Base-by-base conservation (phyloP, 2,329 filamentous ascomycete genomes). In the Monilinia laxa region DNA sequence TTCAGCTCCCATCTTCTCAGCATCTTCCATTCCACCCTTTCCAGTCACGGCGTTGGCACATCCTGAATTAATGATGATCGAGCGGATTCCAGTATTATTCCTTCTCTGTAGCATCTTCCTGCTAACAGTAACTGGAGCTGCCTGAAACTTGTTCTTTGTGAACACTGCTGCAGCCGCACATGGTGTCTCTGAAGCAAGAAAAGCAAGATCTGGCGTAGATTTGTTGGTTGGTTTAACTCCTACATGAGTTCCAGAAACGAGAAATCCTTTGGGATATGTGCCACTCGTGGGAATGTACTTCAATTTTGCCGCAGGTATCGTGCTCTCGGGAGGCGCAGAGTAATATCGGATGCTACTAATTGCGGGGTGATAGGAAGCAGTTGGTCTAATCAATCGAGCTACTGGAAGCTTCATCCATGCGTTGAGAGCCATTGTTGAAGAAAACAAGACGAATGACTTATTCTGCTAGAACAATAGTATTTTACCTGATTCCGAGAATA, bases 11-110 rank as follows among this genome's bases (percentile, higher is more conserved):
- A 99, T 99, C 67, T 84, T 85, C 67, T 85, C 84, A 12, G 95
- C 95, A 82, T 99, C 93, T 75, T 97, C 90, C 64, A 96, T 82
- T 1, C 95, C 95, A 55, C 92, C 90, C 77, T 89, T 90, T 60
- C 95, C 95, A 5, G 95, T 99, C 47, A 99, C 95, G 14, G 95
- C 95, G 80, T 99, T 99, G 68, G 95, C 95, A 75, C 94, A 97
- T 67, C 95, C 95, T 16, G 93, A 96, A 79, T 99, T 99, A 79
- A 97, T 88, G 65, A 99, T 85, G 35, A 99, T 88, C 64, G 90
- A 90, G 68, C 89, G 85, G 66, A 98, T 84, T 1, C 90, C 91
- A 16, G 84, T 78, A 67, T 92, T 90, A 58, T 83, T 81, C 72
- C 87, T 86, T 71, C 82, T 82, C 76, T 87, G 83, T 47, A 97